Percentiles rank a stretch among this genome's conserved stretches.
phyloP scores from a whole-genome alignment of 768 basidiomycete genomes.

The Russula brevipes region DNA sequence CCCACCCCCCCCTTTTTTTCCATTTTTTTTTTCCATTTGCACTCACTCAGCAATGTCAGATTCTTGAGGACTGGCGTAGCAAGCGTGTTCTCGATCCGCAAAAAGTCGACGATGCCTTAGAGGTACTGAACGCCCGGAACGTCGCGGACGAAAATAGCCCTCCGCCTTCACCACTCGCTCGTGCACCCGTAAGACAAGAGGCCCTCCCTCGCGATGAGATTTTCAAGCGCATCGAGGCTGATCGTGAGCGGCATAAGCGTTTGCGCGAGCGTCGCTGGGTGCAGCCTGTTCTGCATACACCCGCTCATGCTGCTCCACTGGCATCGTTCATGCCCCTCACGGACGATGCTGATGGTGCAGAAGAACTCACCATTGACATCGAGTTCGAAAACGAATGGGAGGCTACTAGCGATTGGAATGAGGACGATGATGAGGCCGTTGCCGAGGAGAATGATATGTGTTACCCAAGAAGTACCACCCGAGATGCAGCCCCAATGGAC shows the following conservation, averaged over 20 bases:
- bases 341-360: conserved; percentile 47
- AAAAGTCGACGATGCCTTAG: conserved; percentile 65
- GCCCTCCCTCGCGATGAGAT: conserved; percentile 52
- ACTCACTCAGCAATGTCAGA: conserved; percentile 40
- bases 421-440: conserved; percentile 76
- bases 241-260: conserved; percentile 87
- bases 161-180: conserved; percentile 25
- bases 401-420: conserved; percentile 86
- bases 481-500: conserved; percentile 40
- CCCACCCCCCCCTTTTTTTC: too few species aligned
- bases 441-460: conserved; percentile 67
- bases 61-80: conserved; percentile 85
- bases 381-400: conserved; percentile 92
- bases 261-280: conserved; percentile 89
- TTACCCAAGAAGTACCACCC: conserved; percentile 43
- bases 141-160: conserved; percentile 24
- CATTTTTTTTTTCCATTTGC: background rate
- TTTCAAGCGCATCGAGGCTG: conserved; percentile 85
- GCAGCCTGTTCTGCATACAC: conserved; percentile 61
- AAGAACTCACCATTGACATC: conserved; percentile 64
- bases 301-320: conserved; percentile 40
- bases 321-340: conserved; percentile 58
- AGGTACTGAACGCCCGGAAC: conserved; percentile 48
- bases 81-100: conserved; percentile 81
- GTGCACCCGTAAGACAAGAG: conserved; percentile 24